Base-by-base conservation (phyloP, 306 rosid species). In the Inga leiocalycina region DNA sequence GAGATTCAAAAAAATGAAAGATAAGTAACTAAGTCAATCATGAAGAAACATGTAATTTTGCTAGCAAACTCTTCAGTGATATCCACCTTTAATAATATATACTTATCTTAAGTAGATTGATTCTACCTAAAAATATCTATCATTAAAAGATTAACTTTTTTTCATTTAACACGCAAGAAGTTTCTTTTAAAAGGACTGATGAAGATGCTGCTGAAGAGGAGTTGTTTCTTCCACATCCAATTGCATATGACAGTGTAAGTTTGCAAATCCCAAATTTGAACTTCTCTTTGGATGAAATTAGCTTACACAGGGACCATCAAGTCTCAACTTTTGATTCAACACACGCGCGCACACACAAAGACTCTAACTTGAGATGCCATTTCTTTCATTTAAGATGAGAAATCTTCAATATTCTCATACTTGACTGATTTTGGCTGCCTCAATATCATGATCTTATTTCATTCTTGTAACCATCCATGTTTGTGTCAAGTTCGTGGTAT, bases 151-250 rank as follows among this genome's bases (percentile, higher is more conserved):
- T 10, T 14, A 16, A 17, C 22, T 19, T 57, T 57, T 56, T 57
- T 35, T 76, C 70, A 76, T 45, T 76, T 65, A 62, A 68, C 85
- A 71, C 82, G 10, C 27, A 62, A 67, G 30, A 62, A 71, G 52
- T 35, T 79, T 71, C 34, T 61, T 66, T 4, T 88, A 82, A 54
- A 89, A 94, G 98, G 91, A 87, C 91, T 71, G 97, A 94, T 80
- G 90, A 88, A 45, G 94, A 89, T 62, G 93, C 97, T 77, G 90
- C 85, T 72, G 93, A 89, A 54, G 97, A 90, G 77, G 94, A 91
- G 41, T 61, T 93, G 79, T 93, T 94, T 90, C 87, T 87, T 78
- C 84, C 81, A 66, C 74, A 78, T 77, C 79, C 84, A 71, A 30
- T 57, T 43, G 48, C 83, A 39, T 70, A 70, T 51, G 86, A 88